These are phyloP conservation scores for Astrothelium subdiscretum DNA, from an alignment of 495 filamentous ascomycete genomes.

Conservation along the genomic window DNA sequence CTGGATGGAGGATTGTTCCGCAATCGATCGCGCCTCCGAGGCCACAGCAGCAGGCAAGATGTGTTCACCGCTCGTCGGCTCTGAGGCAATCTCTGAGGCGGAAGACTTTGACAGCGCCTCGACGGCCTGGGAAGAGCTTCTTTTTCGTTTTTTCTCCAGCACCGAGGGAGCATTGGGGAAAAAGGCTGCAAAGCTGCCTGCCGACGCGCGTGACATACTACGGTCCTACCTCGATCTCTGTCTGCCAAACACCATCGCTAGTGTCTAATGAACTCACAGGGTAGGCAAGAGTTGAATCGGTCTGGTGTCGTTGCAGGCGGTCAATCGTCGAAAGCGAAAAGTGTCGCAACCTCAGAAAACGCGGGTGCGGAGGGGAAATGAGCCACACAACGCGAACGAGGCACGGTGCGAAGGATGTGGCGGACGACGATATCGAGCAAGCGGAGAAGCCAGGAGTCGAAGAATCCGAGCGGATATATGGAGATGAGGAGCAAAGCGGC, in stretches of 20 bases:
- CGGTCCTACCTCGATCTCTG: constrained; percentile 12
- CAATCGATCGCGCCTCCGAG: background rate
- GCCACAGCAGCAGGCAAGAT: background rate
- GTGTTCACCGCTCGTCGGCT: background rate
- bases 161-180: constrained; percentile 76
- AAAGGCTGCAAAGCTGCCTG: constrained; percentile 61
- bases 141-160: constrained; percentile 34
- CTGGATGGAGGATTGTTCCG: constrained; percentile 9
- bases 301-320: background rate
- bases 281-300: background rate
- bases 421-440: background rate
- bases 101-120: background rate
- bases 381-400: constrained; percentile 3
- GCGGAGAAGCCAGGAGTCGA: background rate
- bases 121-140: background rate
- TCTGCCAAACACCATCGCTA: constrained; percentile 13
- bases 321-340: background rate
- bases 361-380: constrained; percentile 3
- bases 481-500: background rate
- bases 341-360: constrained; percentile 9
- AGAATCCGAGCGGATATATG: background rate
- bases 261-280: background rate
- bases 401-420: background rate
- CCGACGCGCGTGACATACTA: constrained; percentile 28
- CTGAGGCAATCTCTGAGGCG: background rate